Base-by-base conservation (phyloP, 2,329 filamentous ascomycete species). In the Pezicula rhizophila region DNA sequence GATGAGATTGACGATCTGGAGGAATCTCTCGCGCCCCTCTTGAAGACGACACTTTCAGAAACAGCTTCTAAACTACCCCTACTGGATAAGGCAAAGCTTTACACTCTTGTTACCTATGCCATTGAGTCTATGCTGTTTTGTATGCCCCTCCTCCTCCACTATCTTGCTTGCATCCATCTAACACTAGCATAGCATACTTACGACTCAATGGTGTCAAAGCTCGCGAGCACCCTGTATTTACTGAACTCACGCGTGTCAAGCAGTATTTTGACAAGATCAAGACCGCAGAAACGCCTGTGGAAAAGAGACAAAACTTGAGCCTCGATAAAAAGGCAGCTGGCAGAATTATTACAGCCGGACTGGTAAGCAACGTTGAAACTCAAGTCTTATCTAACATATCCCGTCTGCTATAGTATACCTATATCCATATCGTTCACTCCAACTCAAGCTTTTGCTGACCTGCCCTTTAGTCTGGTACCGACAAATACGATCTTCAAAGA, bases 211-310 rank as follows among this genome's bases (percentile, higher is more conserved):
- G 87, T 49, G 77, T 84, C 26, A 80, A 96, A 62, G 84, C 87
- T n/a, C 89, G 87, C 66, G 77, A 86, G 46, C 92, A 97, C 64
- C 79, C 88, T 25, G 81, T 99, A 51, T 93, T 89, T 69, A 78
- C 78, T 51, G 93, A 99, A 71, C 78, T 99, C 54, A 85, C 82
- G 50, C 83, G 93, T 49, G 84, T 97, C 47, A 89, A 85, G 67
- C 86, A 90, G 64, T 97, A 97, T 68, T 95, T 96, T 69, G 82
- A 80, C 51, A 99, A 97, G 72, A 92, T 97, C 65, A 89, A 93
- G 63, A 73, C 75, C 12, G 78, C 82, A 3, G 90, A 96, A 67
- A 77, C 74, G 6, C 78, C 79, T 1, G 75, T 77, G 3, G 67
- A 71, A 46, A 73, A 80, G 60, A 76, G 77, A 67, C 38, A 62